Base-by-base conservation (phyloP, 2,329 filamentous ascomycete species). In the Hymenoscyphus scutula region DNA sequence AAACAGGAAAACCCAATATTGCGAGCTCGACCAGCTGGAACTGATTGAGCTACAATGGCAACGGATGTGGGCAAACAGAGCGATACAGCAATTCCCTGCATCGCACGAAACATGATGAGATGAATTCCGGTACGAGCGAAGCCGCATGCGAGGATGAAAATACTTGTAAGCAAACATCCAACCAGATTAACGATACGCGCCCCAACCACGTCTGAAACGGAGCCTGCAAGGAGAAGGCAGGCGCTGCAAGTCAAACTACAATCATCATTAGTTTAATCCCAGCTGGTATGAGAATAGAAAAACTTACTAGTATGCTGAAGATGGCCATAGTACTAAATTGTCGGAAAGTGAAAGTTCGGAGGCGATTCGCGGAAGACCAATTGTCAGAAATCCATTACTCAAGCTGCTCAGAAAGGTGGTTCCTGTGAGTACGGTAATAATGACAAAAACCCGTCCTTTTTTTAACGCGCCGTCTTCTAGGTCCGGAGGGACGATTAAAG, bases 61-160 rank as follows among this genome's bases (percentile, higher is more conserved):
- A 84, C 78, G 0, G 80, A 77, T 0, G 79, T 78, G 0, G 82
- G 80, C 10, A 84, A 71, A 67, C 78, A 80, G 62, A 82, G 77
- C 0, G 80, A 78, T 1, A 79, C 75, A 0, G 77, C 77, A 53
- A 82, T 68, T 1, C 80, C 80, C 55, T 76, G 76, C 2, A 81
- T 72, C 0, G 76, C 78, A 11, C 81, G 77, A 62, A 82, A 80
- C 0, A 78, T 63, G n/a, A 82, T 79, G 4, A 83, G 67, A 61
- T 82, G 76, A 7, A 74, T 72, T 1, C 75, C 75, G 0, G 69
- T 78, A 13, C 66, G 65, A 6, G 76, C 64, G 2, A 80, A 64
- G 0, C 80, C 79, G 64, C 78, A 79, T 1, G 74, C 76, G n/a
- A 81, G 66, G 13, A 77, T 79, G 62, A 79, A 79, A 19, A 72